Percentiles rank a stretch among this genome's conserved stretches.
phyloP scores from a whole-genome alignment of 371 early-diverging fungal genomes.

The Amoeboaphelidium occidentale region DNA sequence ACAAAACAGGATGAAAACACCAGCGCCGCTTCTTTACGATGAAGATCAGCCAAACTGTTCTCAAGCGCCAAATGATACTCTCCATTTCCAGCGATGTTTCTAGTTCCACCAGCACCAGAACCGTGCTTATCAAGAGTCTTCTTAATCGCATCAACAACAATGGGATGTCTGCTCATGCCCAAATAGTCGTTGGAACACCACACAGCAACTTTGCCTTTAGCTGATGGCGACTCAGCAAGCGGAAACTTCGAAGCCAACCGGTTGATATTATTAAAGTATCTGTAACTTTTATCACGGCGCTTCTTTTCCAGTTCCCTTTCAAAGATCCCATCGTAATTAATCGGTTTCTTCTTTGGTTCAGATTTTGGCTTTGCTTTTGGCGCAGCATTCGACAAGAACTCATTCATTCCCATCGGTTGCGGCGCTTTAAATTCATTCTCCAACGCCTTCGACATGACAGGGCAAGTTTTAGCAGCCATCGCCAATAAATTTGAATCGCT shows the following conservation, averaged over 20 bases:
- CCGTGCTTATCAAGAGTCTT: constrained; percentile 75
- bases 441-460: too few species aligned
- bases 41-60: constrained; percentile 65
- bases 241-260: constrained; percentile 78
- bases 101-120: constrained; percentile 96
- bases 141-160: constrained; percentile 73
- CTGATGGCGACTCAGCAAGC: constrained; percentile 66
- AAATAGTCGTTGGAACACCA: constrained; percentile 98
- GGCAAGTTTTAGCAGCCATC: too few species aligned
- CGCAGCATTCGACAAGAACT: too few species aligned
- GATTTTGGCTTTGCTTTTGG: too few species aligned
- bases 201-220: constrained; percentile 62
- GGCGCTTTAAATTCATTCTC: too few species aligned
- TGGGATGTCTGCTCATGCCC: constrained; percentile 72
- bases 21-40: constrained; percentile 72
- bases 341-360: too few species aligned
- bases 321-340: constrained; percentile 52
- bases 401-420: too few species aligned
- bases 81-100: constrained; percentile 95
- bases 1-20: constrained; percentile 96
- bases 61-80: constrained; percentile 82
- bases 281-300: constrained; percentile 82
- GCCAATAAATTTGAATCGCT: too few species aligned
- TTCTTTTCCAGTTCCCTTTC: constrained; percentile 66
- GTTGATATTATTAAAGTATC: constrained; percentile 97